phyloP scores from a whole-genome alignment of 2,329 filamentous ascomycete species.

The Colletotrichum eleusines region DNA sequence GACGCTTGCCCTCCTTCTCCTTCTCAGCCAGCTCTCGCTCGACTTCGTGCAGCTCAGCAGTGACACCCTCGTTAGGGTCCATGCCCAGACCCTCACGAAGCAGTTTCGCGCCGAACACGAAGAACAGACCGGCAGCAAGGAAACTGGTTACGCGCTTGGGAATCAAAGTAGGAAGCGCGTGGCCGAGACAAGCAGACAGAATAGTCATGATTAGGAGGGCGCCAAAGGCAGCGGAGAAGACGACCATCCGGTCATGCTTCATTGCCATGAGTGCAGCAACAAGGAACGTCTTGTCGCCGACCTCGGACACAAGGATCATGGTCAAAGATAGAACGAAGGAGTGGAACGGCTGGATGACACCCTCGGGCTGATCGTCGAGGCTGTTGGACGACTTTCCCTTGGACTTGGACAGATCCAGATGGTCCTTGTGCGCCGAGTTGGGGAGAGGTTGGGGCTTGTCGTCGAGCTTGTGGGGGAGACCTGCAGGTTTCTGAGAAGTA shows the following conservation, averaged over 20 bases:
- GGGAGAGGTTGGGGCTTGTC: conserved; percentile 79
- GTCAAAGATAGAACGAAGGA: conserved; percentile 93
- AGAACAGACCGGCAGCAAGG: conserved; percentile 85
- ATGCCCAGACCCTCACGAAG: conserved; percentile 89
- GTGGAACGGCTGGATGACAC: conserved; percentile 83
- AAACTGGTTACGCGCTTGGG: conserved; percentile 93
- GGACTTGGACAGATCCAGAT: conserved; percentile 63
- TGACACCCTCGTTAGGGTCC: conserved; percentile 89
- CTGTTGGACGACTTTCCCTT: conserved; percentile 48
- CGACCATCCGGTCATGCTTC: conserved; percentile 93
- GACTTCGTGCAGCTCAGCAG: conserved; percentile 98
- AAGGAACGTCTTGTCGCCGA: conserved; percentile 98
- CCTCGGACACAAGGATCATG: conserved; percentile 97
- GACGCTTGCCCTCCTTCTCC: conserved; percentile 79
- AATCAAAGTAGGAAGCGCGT: conserved; percentile 90
- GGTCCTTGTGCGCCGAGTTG: conserved; percentile 73
- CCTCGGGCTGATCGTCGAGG: conserved; percentile 60
- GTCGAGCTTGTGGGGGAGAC: conserved; percentile 83
- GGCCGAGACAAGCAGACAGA: conserved; percentile 90
- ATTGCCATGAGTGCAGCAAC: conserved; percentile 99
- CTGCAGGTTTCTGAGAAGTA: conserved; percentile 76
- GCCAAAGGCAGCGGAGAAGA: conserved; percentile 94
- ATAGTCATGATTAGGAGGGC: conserved; percentile 95
- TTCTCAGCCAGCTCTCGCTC: conserved; percentile 95
- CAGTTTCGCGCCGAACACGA: conserved; percentile 88